Percentiles rank a stretch among this genome's conserved stretches.
Evolutionary conservation across 208 protist species (phyloP).

Genomic region (Trypanosoma rangeli): DNA sequence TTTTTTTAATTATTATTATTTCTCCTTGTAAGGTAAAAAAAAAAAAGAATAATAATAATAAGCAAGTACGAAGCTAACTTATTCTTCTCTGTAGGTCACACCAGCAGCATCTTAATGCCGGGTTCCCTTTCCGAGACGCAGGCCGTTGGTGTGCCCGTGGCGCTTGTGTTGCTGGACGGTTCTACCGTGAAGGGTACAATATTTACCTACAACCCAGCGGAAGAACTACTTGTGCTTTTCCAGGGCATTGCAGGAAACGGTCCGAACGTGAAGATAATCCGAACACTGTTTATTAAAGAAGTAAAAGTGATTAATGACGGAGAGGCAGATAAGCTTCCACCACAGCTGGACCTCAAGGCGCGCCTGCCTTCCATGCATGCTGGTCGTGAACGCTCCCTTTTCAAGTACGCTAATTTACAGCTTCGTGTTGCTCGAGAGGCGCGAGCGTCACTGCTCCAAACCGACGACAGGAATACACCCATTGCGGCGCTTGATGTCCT

Average conservation of each 20-base stretch:
- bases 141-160: constrained; percentile 65
- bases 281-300: constrained; percentile 76
- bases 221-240: constrained; percentile 73
- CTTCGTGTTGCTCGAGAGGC: constrained; percentile 60
- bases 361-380: constrained; percentile 80
- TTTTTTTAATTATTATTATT: too few species aligned
- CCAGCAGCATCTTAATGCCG: constrained; percentile 31
- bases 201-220: constrained; percentile 81
- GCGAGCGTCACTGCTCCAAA: constrained; percentile 42
- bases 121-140: constrained; percentile 55
- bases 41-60: background rate
- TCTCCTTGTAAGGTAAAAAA: background rate
- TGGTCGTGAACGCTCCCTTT: constrained; percentile 81
- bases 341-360: constrained; percentile 52
- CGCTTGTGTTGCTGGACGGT: constrained; percentile 61
- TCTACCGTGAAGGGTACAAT: constrained; percentile 65
- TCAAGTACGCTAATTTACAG: constrained; percentile 70
- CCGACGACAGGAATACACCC: constrained; percentile 47
- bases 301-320: constrained; percentile 36
- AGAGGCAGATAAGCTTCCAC: constrained; percentile 48
- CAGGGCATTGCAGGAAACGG: constrained; percentile 43
- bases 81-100: constrained; percentile 6
- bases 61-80: background rate
- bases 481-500: constrained; percentile 78
- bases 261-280: constrained; percentile 66